A percentile compares a stretch with the other conserved stretches of the same genome.
Evolutionary conservation across 176 grass and related monocot genomes (phyloP).

Genomic region (Alloteropsis semialata): DNA sequence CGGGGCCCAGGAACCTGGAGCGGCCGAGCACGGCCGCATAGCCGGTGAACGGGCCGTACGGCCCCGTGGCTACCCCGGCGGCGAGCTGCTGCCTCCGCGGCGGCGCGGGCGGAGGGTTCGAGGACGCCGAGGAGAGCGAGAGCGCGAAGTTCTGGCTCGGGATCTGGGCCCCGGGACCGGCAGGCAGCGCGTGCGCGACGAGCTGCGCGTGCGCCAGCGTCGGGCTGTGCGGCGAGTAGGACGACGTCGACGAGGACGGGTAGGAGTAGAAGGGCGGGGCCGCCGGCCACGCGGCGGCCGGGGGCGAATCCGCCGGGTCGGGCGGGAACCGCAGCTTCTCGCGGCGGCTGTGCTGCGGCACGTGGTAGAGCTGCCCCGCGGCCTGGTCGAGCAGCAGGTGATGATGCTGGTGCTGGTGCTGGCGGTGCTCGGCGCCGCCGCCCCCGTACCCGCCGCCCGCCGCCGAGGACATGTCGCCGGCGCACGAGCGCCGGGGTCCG

Average conservation of each 20-base stretch:
- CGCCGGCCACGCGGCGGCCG: constrained; percentile 30
- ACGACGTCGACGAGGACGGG: constrained; percentile 45
- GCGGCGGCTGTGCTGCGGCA: constrained; percentile 84
- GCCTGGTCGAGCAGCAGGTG: constrained; percentile 51
- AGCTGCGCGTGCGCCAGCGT: constrained; percentile 47
- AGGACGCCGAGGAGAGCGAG: constrained; percentile 60
- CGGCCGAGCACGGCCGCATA: constrained; percentile 77
- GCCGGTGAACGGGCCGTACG: constrained; percentile 87
- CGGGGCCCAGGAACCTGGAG: constrained; percentile 81
- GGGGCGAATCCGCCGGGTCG: constrained; percentile 39
- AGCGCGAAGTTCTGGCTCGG: constrained; percentile 62
- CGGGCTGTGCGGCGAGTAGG: constrained; percentile 53
- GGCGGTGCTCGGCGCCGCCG: constrained; percentile 30
- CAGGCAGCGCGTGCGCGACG: constrained; percentile 23
- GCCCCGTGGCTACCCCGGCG: constrained; percentile 28
- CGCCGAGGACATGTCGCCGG: constrained; percentile 55
- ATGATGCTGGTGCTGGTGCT: constrained; percentile 42
- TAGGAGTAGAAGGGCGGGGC: constrained; percentile 38
- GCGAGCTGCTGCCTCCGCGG: constrained; percentile 39
- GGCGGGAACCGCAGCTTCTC: constrained; percentile 90
- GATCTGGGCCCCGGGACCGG: constrained; percentile 43
- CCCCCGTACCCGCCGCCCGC: constrained; percentile 54
- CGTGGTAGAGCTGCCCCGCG: constrained; percentile 77
- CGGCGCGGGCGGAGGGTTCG: constrained; percentile 35
- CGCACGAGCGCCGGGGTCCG: not conserved